Percentiles rank a stretch among this genome's conserved stretches.
Evolutionary conservation across 768 basidiomycete genomes (phyloP).

Genomic region (Lentinula edodes): DNA sequence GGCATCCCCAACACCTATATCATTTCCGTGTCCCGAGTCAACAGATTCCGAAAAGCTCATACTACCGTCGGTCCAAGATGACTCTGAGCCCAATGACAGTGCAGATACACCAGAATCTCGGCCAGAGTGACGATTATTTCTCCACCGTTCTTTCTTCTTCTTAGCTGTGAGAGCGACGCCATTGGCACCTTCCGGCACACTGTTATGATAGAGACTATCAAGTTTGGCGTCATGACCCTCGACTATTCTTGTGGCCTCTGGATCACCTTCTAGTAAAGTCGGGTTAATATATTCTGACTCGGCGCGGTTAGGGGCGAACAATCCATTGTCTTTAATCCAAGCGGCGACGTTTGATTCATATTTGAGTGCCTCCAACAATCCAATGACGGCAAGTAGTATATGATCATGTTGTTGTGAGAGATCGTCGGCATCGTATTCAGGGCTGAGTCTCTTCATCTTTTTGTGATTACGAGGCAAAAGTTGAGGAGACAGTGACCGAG

Average conservation of each 20-base stretch:
- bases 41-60: background rate
- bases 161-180: background rate
- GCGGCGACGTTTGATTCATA: slow-evolving; percentile 41
- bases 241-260: background rate
- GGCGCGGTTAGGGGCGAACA: slow-evolving; percentile 12
- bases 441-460: background rate
- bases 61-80: background rate
- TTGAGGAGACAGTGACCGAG: background rate
- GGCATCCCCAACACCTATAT: background rate
- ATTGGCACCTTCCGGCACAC: slow-evolving; percentile 1
- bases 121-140: background rate
- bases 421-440: background rate
- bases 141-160: slow-evolving; percentile 1
- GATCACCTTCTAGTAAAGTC: background rate
- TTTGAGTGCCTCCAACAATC: slow-evolving; percentile 40
- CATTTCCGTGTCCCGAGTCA: background rate
- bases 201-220: background rate
- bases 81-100: background rate
- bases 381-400: slow-evolving; percentile 41
- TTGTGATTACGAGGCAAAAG: background rate
- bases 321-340: slow-evolving; percentile 39
- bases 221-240: background rate
- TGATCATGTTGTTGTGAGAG: slow-evolving; percentile 21
- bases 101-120: background rate
- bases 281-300: background rate